These are phyloP conservation scores for Mucor plumbeus DNA, from an alignment of 371 early-diverging fungal species.

Conservation along the genomic window DNA sequence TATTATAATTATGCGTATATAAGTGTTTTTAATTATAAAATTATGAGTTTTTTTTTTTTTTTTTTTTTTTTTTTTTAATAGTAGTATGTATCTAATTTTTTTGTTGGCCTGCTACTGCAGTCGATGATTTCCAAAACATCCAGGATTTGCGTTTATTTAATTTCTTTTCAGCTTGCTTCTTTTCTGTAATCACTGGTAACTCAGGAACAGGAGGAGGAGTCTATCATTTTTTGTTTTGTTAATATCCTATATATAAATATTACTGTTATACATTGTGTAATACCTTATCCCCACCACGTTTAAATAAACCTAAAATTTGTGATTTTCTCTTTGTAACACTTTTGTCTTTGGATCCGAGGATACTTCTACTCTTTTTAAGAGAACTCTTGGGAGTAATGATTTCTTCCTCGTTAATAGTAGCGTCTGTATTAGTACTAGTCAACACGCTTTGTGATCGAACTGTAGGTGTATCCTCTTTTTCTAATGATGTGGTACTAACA, in stretches of 20 bases:
- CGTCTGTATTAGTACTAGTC: conserved; percentile 11
- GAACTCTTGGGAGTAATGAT: neutral
- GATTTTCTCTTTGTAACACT: conserved; percentile 33
- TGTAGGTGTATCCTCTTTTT: conserved; percentile 14
- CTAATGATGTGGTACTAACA: conserved; percentile 3
- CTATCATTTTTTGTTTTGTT: neutral
- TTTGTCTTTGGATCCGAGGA: conserved; percentile 14
- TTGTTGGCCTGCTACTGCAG: neutral
- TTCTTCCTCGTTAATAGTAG: conserved; percentile 6
- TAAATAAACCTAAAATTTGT: conserved; percentile 31
- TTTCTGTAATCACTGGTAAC: neutral
- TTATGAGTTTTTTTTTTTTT: neutral
- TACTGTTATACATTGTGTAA: neutral
- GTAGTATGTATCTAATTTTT: neutral
- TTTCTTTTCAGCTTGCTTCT: conserved; percentile 17
- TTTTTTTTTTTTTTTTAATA: neutral
- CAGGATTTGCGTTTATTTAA: conserved; percentile 23
- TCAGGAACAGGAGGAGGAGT: conserved; percentile 10
- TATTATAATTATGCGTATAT: neutral
- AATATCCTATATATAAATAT: neutral
- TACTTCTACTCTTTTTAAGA: conserved; percentile 12
- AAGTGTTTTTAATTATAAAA: neutral
- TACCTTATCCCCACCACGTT: conserved; percentile 30
- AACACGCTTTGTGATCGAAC: conserved; percentile 7
- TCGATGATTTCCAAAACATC: conserved; percentile 34